Evolutionary conservation across 352 stramenopile species (phyloP).

Genomic region (Aphanomyces cochlioides): DNA sequence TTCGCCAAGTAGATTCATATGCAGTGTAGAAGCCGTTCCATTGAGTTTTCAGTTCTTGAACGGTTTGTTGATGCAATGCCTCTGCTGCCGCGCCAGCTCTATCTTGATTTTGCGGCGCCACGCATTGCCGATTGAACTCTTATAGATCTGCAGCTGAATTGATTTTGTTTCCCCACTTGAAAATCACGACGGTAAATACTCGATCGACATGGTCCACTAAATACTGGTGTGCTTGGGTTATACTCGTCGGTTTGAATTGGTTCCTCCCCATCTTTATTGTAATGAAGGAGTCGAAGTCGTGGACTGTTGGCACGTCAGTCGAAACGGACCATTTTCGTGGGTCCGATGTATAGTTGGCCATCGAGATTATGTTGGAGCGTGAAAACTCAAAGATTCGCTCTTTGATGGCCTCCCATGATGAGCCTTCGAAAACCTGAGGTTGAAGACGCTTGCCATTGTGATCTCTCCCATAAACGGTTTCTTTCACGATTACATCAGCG

Average conservation of each 20-base stretch:
- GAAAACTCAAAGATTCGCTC: neutral
- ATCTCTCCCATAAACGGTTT: conserved; percentile 7
- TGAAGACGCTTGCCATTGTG: conserved; percentile 14
- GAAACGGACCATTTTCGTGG: neutral
- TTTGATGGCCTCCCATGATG: neutral
- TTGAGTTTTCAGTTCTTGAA: conserved; percentile 12
- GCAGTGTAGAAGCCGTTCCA: conserved; percentile 24
- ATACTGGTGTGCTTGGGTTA: neutral
- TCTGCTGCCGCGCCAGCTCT: conserved; percentile 27
- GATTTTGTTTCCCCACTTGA: conserved; percentile 6
- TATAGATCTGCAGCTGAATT: neutral
- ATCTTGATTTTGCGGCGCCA: neutral
- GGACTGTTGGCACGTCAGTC: neutral
- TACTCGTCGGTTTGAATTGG: neutral
- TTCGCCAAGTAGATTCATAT: conserved; percentile 24
- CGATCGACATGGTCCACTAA: neutral
- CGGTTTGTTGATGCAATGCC: conserved; percentile 19
- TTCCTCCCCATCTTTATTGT: neutral
- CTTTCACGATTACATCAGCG: conserved; percentile 7
- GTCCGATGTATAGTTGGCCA: neutral
- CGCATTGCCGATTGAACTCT: conserved; percentile 3
- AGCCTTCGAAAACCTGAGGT: conserved; percentile 12
- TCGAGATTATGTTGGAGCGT: neutral
- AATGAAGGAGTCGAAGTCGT: neutral
- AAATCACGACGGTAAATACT: neutral